Percentiles rank a stretch among this genome's conserved stretches.
phyloP scores from a whole-genome alignment of 2,329 filamentous ascomycete genomes.

The Ophiobolus disseminans region DNA sequence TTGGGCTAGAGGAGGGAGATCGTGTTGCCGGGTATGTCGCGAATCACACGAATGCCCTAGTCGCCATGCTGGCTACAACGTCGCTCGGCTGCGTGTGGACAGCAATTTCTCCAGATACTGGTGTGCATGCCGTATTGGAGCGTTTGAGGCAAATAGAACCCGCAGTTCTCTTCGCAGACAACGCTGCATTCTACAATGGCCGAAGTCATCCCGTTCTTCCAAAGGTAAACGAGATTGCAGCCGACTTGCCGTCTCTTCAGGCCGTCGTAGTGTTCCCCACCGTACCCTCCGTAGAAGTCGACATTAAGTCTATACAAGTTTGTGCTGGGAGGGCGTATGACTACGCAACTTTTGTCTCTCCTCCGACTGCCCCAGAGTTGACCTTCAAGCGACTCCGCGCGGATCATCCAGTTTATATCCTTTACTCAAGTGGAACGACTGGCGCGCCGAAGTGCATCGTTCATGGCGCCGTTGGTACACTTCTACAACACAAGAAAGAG shows the following conservation, averaged over 20 bases:
- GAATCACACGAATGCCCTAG: constrained; percentile 85
- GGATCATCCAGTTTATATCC: constrained; percentile 89
- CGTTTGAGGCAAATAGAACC: constrained; percentile 85
- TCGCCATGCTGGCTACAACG: constrained; percentile 85
- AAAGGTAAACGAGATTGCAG: constrained; percentile 80
- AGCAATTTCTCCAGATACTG: constrained; percentile 89
- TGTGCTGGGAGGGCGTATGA: constrained; percentile 43
- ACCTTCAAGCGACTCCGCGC: constrained; percentile 79
- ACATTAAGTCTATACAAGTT: constrained; percentile 50
- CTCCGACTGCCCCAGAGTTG: constrained; percentile 47
- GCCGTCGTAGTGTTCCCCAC: constrained; percentile 78
- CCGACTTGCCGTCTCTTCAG: constrained; percentile 70
- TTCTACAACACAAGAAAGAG: constrained; percentile 98
- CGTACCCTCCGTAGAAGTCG: constrained; percentile 53
- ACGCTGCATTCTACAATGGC: constrained; percentile 88
- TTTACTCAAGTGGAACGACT: constrained; percentile 93
- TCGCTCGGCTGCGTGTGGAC: constrained; percentile 91
- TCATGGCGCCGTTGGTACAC: constrained; percentile 85
- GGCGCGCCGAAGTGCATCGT: constrained; percentile 90
- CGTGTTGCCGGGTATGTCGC: constrained; percentile 78
- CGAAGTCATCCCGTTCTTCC: constrained; percentile 80
- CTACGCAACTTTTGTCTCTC: constrained; percentile 47
- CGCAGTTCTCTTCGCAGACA: constrained; percentile 82
- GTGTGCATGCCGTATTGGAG: constrained; percentile 89
- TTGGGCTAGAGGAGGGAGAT: constrained; percentile 71